phyloP scores from a whole-genome alignment of 345 rosid species.

The Aquilaria sinensis region DNA sequence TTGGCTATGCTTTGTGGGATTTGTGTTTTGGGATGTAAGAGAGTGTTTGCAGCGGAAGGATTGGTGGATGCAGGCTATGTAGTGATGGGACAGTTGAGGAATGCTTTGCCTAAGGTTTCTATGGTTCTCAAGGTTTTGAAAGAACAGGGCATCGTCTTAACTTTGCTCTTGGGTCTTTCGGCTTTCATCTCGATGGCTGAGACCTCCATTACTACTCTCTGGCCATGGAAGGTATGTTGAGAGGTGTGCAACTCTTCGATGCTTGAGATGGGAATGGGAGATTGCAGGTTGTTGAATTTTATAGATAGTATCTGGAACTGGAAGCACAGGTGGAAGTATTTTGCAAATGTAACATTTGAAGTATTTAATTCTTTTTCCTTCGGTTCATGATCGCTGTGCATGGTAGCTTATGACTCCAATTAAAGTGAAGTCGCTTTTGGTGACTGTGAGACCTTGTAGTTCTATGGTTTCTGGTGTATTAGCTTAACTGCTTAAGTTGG shows the following conservation, averaged over 20 bases:
- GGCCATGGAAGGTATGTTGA: constrained; percentile 87
- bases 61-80: constrained; percentile 66
- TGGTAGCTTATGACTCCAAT: too few species aligned
- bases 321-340: too few species aligned
- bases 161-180: constrained; percentile 65
- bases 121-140: constrained; percentile 63
- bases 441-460: too few species aligned
- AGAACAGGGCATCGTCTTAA: constrained; percentile 80
- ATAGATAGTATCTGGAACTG: too few species aligned
- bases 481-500: too few species aligned
- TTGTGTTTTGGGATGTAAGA: constrained; percentile 45
- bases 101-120: constrained; percentile 63
- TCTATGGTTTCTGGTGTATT: too few species aligned
- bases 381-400: too few species aligned
- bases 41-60: constrained; percentile 64
- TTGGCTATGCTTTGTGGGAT: constrained; percentile 61
- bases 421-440: too few species aligned
- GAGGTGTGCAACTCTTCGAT: too few species aligned
- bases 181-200: constrained; percentile 97
- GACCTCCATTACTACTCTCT: constrained; percentile 83
- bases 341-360: not conserved
- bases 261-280: too few species aligned
- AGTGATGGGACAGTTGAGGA: constrained; percentile 58
- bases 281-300: too few species aligned
- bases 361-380: too few species aligned